A percentile compares a stretch with the other conserved stretches of the same genome.
These are phyloP conservation scores for Phialocephala subalpina DNA, from an alignment of 2,329 filamentous ascomycete species.

Conservation along the genomic window DNA sequence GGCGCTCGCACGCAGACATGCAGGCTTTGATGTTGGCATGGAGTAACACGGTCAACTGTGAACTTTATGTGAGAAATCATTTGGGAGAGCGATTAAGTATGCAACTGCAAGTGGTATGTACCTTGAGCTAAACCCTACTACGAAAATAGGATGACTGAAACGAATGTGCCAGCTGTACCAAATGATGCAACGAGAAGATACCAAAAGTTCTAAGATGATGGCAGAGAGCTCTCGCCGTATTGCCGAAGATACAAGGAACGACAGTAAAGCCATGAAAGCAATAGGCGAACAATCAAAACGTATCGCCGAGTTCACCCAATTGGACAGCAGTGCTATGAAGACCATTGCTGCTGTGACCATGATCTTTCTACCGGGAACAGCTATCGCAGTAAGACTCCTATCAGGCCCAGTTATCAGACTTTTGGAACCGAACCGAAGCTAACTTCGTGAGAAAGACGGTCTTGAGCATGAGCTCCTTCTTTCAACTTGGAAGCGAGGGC, in stretches of 20 bases:
- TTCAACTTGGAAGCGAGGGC: not conserved
- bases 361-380: not conserved
- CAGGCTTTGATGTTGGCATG: not conserved
- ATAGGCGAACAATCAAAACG: not conserved
- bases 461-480: not conserved
- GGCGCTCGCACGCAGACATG: not conserved
- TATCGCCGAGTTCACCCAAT: not conserved
- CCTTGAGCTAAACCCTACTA: not conserved
- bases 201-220: not conserved
- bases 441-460: not conserved
- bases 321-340: not conserved
- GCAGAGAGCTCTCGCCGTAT: not conserved
- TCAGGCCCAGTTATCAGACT: not conserved
- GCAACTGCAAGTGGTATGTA: not conserved
- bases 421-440: not conserved
- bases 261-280: not conserved
- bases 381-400: not conserved
- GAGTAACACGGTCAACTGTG: not conserved
- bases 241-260: not conserved
- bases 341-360: not conserved
- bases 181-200: not conserved
- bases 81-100: not conserved
- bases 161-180: not conserved
- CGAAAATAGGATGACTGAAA: not conserved
- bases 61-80: not conserved